Percentiles rank a stretch among this genome's conserved stretches.
These are phyloP conservation scores for Rhynchospora breviuscula DNA, from an alignment of 176 grass and related monocot species.

Conservation along the genomic window DNA sequence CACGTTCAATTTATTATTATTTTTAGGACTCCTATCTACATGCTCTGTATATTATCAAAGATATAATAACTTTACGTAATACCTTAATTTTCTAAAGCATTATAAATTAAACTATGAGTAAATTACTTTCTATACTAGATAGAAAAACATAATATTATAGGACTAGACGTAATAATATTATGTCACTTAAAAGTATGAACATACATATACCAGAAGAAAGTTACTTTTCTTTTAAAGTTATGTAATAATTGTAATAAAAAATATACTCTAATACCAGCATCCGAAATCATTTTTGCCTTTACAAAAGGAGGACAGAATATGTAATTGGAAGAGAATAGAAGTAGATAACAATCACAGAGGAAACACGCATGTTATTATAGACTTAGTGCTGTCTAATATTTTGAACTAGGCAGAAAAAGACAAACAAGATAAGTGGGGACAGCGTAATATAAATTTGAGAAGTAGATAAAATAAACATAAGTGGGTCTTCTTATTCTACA, in stretches of 20 bases:
- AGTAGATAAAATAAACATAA: constrained; percentile 25
- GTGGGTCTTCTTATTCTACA: constrained; percentile 22
- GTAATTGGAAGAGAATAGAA: background rate
- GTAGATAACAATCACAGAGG: background rate
- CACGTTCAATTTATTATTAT: too few relatives aligned
- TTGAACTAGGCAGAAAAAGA: constrained; percentile 17
- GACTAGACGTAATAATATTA: background rate
- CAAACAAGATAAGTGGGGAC: constrained; percentile 29
- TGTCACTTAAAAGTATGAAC: background rate
- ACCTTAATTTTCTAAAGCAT: background rate
- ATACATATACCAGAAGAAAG: background rate
- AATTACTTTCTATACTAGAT: background rate
- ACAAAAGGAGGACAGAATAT: background rate
- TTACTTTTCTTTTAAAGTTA: background rate
- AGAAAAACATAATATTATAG: too few relatives aligned
- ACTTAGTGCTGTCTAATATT: constrained; percentile 16
- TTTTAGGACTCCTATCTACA: too few relatives aligned
- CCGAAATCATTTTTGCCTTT: background rate
- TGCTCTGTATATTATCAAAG: background rate
- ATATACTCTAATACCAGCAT: background rate
- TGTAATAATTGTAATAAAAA: background rate
- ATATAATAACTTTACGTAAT: background rate
- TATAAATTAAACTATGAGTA: background rate
- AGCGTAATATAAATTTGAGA: constrained; percentile 16
- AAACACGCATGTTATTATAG: constrained; percentile 9